Conservation (phyloP, 2,329 filamentous ascomycete species). For the Phialocephala sp. region DNA sequence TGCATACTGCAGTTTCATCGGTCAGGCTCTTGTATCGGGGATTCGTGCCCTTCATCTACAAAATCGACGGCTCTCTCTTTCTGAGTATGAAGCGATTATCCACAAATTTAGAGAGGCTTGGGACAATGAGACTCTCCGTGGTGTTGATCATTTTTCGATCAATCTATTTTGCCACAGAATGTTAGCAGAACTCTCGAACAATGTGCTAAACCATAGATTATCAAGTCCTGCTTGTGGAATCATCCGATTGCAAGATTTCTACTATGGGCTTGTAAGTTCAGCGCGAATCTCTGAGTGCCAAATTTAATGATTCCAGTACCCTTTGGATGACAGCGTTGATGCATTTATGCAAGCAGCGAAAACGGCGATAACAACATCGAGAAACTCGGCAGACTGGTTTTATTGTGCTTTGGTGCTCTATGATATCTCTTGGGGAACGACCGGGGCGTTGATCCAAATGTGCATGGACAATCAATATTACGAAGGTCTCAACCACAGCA, state of each 20-base stretch:
- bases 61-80: constrained; percentile 13
- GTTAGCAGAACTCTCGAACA: constrained; percentile 17
- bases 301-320: constrained; percentile 14
- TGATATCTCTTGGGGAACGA: constrained; percentile 18
- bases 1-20: constrained; percentile 20
- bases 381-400: constrained; percentile 22
- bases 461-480: constrained; percentile 17
- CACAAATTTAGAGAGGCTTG: constrained; percentile 17
- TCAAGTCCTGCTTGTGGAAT: constrained; percentile 24
- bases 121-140: constrained; percentile 15
- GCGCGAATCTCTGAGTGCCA: not conserved
- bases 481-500: constrained; percentile 5
- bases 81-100: constrained; percentile 12
- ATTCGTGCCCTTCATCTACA: constrained; percentile 20
- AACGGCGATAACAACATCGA: constrained; percentile 9
- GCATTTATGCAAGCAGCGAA: constrained; percentile 12
- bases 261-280: constrained; percentile 18
- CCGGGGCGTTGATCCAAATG: constrained; percentile 18
- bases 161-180: constrained; percentile 17
- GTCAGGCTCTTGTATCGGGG: constrained; percentile 21
- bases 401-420: constrained; percentile 21
- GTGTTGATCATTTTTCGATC: constrained; percentile 19
- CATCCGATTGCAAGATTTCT: constrained; percentile 19
- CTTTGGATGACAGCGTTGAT: constrained; percentile 11
- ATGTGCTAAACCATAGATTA: not conserved